phyloP scores from a whole-genome alignment of 139 green algal genomes.

The Pleodorina starrii region DNA sequence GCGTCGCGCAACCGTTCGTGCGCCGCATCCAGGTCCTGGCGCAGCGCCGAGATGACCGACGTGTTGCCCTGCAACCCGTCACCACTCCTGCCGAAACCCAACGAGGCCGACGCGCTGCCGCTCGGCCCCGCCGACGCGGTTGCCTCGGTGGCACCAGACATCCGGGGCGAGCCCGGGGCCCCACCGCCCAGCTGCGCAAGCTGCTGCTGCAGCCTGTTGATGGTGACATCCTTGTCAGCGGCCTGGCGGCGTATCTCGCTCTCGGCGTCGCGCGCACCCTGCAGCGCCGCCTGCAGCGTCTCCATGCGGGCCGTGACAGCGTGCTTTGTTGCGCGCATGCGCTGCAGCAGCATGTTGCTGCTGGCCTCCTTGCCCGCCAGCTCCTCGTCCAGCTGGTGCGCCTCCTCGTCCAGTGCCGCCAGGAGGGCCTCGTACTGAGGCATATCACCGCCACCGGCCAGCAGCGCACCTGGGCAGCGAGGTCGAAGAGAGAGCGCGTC shows the following conservation, averaged over 20 bases:
- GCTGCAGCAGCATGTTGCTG: constrained; percentile 7
- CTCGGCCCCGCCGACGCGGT: not conserved
- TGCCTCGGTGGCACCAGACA: not conserved
- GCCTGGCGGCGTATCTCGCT: constrained; percentile 1
- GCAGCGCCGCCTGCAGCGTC: constrained; percentile 3
- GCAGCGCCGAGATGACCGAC: constrained; percentile 43
- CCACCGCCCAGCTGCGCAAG: not conserved
- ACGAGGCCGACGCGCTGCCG: too few species aligned
- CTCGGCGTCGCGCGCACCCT: constrained; percentile 6
- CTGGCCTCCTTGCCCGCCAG: constrained; percentile 45
- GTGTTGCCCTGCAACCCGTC: constrained; percentile 13
- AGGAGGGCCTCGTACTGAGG: constrained; percentile 51
- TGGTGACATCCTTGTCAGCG: constrained; percentile 13
- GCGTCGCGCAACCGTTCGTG: constrained; percentile 37
- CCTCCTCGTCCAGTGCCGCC: constrained; percentile 51
- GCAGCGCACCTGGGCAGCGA: constrained; percentile 6
- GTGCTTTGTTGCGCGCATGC: constrained; percentile 30
- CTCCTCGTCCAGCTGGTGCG: constrained; percentile 40
- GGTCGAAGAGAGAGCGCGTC: too few species aligned
- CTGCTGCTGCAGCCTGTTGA: constrained; percentile 43
- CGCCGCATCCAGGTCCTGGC: constrained; percentile 44
- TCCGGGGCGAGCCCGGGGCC: not conserved
- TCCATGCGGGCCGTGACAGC: constrained; percentile 19
- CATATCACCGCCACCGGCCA: not conserved
- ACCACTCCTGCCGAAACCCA: not conserved